A percentile compares a stretch with the other conserved stretches of the same genome.
Evolutionary conservation across 257 asterid species (phyloP).

Genomic region (Scutellaria baicalensis): DNA sequence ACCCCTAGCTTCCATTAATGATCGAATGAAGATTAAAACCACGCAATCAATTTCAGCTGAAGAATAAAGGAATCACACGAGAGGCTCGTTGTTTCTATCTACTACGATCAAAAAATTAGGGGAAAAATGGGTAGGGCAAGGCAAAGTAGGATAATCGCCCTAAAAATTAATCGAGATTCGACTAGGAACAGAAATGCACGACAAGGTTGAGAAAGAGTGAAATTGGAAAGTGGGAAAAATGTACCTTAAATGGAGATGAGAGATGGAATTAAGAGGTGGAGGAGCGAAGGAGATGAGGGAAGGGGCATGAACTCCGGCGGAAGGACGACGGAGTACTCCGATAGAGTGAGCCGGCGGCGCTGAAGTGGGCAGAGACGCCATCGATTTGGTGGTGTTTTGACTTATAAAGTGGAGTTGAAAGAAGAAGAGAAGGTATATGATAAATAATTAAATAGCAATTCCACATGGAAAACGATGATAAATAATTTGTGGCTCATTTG

Average conservation of each 20-base stretch:
- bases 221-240: neutral
- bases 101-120: too few relatives aligned
- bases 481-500: neutral
- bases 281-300: neutral
- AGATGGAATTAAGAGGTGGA: neutral
- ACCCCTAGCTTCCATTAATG: neutral
- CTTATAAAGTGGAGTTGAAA: neutral
- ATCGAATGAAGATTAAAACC: neutral
- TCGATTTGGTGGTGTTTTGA: neutral
- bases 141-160: too few relatives aligned
- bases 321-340: conserved; percentile 22
- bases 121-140: too few relatives aligned
- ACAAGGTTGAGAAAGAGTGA: neutral
- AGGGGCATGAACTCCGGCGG: conserved; percentile 7
- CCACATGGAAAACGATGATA: neutral
- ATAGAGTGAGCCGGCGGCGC: conserved; percentile 20
- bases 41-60: conserved; percentile 6
- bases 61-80: neutral
- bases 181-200: neutral
- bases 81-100: too few relatives aligned
- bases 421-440: too few relatives aligned
- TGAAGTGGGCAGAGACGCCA: conserved; percentile 28
- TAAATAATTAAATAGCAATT: neutral
- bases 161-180: too few relatives aligned
- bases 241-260: conserved; percentile 24